Conservation (phyloP, 371 early-diverging fungal genomes). For the Globomyces sp. region DNA sequence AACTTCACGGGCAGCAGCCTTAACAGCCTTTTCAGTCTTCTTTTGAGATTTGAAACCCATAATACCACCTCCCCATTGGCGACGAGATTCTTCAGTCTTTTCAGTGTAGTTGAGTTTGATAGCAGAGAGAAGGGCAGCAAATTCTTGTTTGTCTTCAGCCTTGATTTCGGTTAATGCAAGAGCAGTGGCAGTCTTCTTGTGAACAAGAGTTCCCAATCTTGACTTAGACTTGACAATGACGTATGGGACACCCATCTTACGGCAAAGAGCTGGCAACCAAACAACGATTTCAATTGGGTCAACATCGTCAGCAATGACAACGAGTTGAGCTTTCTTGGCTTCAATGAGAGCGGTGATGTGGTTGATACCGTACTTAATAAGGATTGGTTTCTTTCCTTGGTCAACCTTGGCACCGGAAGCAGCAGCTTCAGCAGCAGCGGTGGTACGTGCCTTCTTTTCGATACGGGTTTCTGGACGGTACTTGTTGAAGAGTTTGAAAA, state of each 20-base stretch:
- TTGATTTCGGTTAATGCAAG: conserved; percentile 93
- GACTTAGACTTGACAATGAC: conserved; percentile 98
- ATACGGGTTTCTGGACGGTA: conserved; percentile 98
- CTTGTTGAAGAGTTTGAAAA: conserved; percentile 96
- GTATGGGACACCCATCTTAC: conserved; percentile 99
- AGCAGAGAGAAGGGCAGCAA: conserved; percentile 84
- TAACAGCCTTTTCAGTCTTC: conserved; percentile 75
- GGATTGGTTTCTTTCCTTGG: conserved; percentile 90
- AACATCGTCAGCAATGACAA: conserved; percentile 99
- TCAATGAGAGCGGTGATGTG: conserved; percentile 98
- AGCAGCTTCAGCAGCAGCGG: conserved; percentile 75
- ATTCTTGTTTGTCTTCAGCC: conserved; percentile 93
- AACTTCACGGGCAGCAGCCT: conserved; percentile 54
- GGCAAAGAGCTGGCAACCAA: conserved; percentile 99
- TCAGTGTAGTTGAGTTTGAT: conserved; percentile 91
- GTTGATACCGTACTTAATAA: conserved; percentile 99
- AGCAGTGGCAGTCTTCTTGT: conserved; percentile 99
- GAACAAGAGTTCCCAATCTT: conserved; percentile 97
- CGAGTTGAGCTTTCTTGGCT: conserved; percentile 98
- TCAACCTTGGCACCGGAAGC: conserved; percentile 87
- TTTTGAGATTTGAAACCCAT: conserved; percentile 92
- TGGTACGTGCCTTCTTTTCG: conserved; percentile 95
- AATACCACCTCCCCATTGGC: conserved; percentile 96
- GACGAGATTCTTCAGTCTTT: conserved; percentile 89
- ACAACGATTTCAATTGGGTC: conserved; percentile 99